phyloP scores from a whole-genome alignment of 306 rosid species.

The Hippophae tibetana region DNA sequence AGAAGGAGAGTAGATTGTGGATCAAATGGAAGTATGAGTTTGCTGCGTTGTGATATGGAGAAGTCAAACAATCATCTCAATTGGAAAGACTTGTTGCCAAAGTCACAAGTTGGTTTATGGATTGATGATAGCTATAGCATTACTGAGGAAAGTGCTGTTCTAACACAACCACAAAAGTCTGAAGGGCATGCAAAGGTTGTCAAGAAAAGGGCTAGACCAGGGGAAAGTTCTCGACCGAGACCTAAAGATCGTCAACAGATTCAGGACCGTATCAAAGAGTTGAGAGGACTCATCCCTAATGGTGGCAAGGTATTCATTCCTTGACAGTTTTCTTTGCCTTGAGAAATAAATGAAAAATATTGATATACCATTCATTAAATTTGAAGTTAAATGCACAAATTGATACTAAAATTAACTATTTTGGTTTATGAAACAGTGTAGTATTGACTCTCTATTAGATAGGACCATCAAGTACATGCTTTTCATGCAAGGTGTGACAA shows the following conservation, averaged over 20 bases:
- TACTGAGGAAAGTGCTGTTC: slow-evolving; percentile 27
- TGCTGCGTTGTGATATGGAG: slow-evolving; percentile 24
- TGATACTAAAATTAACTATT: not conserved
- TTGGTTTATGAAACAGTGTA: slow-evolving; percentile 61
- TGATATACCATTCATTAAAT: not conserved
- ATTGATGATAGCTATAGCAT: slow-evolving; percentile 51
- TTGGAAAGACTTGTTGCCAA: slow-evolving; percentile 40
- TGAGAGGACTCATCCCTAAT: slow-evolving; percentile 72
- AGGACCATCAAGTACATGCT: slow-evolving; percentile 77
- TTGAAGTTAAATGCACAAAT: no score
- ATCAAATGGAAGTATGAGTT: slow-evolving; percentile 14
- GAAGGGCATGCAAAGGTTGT: slow-evolving; percentile 41
- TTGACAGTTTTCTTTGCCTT: slow-evolving; percentile 2
- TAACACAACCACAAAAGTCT: slow-evolving; percentile 27
- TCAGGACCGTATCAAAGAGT: slow-evolving; percentile 81
- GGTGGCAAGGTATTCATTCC: slow-evolving; percentile 60
- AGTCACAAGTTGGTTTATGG: slow-evolving; percentile 46
- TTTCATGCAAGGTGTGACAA: slow-evolving; percentile 52
- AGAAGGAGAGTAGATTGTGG: slow-evolving; percentile 25
- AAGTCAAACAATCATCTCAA: slow-evolving; percentile 20
- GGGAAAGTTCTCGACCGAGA: slow-evolving; percentile 71
- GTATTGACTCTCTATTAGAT: slow-evolving; percentile 78
- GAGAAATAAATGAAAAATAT: not conserved
- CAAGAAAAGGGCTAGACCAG: slow-evolving; percentile 65
- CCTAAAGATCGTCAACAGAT: slow-evolving; percentile 95